These are phyloP conservation scores for Pyrenula massariospora DNA, from an alignment of 495 filamentous ascomycete genomes.

Conservation along the genomic window DNA sequence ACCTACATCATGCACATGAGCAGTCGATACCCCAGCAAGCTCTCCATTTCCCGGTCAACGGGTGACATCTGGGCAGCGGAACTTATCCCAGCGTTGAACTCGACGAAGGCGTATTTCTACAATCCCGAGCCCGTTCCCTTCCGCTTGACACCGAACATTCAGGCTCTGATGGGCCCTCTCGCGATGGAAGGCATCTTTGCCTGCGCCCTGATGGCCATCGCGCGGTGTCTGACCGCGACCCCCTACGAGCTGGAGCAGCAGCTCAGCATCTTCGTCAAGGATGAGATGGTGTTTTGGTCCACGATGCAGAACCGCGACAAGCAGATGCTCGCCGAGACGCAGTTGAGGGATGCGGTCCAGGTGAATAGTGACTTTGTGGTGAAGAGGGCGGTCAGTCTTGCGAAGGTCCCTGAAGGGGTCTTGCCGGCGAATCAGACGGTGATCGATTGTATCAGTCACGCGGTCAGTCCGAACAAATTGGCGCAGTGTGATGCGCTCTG, in stretches of 20 bases:
- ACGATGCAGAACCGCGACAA: slow-evolving; percentile 63
- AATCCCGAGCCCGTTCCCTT: slow-evolving; percentile 92
- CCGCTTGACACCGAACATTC: slow-evolving; percentile 92
- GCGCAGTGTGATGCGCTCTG: slow-evolving; percentile 80
- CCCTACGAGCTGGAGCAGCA: slow-evolving; percentile 77
- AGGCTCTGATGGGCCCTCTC: slow-evolving; percentile 88
- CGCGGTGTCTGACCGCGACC: slow-evolving; percentile 86
- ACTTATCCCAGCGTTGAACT: slow-evolving; percentile 72
- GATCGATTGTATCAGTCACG: slow-evolving; percentile 76
- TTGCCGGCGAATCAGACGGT: slow-evolving; percentile 93
- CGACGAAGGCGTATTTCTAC: slow-evolving; percentile 73
- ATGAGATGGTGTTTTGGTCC: slow-evolving; percentile 98
- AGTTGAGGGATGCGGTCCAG: slow-evolving; percentile 78
- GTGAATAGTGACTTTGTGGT: slow-evolving; percentile 82
- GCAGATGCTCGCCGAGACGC: slow-evolving; percentile 42
- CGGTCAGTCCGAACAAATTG: slow-evolving; percentile 78
- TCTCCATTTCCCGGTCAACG: slow-evolving; percentile 75
- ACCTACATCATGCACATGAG: slow-evolving; percentile 96
- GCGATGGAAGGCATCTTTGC: slow-evolving; percentile 92
- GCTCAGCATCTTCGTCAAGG: slow-evolving; percentile 83
- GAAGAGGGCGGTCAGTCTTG: slow-evolving; percentile 73
- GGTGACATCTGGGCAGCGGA: slow-evolving; percentile 97
- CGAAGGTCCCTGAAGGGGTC: slow-evolving; percentile 48
- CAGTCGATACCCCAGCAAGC: slow-evolving; percentile 86
- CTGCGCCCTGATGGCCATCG: slow-evolving; percentile 86